phyloP scores from a whole-genome alignment of 768 basidiomycete genomes.

The Podaxis sp. region DNA sequence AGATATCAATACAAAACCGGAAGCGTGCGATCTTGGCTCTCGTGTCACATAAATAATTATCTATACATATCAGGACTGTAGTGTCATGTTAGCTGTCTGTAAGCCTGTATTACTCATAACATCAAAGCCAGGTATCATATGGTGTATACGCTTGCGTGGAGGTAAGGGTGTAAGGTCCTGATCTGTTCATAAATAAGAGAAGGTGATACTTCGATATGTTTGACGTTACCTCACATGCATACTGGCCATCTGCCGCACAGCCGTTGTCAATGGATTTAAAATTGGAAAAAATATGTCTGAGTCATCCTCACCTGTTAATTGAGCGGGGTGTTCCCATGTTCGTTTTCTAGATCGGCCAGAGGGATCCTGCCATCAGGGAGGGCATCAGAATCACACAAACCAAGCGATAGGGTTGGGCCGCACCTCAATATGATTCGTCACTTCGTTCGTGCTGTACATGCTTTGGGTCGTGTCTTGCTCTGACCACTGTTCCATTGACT shows the following conservation, averaged over 20 bases:
- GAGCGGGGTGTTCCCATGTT: conserved; percentile 56
- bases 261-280: conserved; percentile 9
- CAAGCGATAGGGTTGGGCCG: conserved; percentile 13
- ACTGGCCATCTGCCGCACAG: conserved; percentile 34
- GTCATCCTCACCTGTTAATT: conserved; percentile 37
- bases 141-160: conserved; percentile 65
- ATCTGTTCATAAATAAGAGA: conserved; percentile 21
- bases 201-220: conserved; percentile 18
- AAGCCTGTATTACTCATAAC: conserved; percentile 51
- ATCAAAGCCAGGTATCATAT: conserved; percentile 61
- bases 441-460: conserved; percentile 38
- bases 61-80: conserved; percentile 43
- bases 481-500: conserved; percentile 45
- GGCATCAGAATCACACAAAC: conserved; percentile 5
- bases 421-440: conserved; percentile 45
- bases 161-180: conserved; percentile 54
- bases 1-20: conserved; percentile 20
- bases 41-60: conserved; percentile 2
- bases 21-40: conserved; percentile 14
- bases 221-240: conserved; percentile 45
- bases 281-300: neutral
- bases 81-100: conserved; percentile 53
- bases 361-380: conserved; percentile 33
- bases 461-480: conserved; percentile 36
- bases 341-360: conserved; percentile 48